phyloP scores from a whole-genome alignment of 768 basidiomycete species.

The Lactifluus echinatus region DNA sequence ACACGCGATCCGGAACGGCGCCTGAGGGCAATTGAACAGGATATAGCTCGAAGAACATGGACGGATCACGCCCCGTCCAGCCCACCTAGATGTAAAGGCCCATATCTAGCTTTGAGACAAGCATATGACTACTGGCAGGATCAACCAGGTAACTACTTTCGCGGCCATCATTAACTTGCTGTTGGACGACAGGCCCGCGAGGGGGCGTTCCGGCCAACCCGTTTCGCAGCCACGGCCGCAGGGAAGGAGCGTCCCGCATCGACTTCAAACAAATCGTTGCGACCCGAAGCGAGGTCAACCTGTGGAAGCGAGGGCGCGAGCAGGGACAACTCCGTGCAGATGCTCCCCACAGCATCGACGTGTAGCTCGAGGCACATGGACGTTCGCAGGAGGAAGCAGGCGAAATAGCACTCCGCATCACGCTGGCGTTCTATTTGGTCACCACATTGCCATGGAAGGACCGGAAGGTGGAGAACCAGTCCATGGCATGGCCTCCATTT shows the following conservation, averaged over 20 bases:
- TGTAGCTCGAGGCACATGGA: not conserved
- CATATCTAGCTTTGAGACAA: too few relatives aligned
- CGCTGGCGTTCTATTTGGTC: too few relatives aligned
- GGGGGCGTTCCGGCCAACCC: constrained; percentile 5
- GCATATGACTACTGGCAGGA: too few relatives aligned
- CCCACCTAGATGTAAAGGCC: not conserved
- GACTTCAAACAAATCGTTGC: not conserved
- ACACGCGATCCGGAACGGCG: not conserved
- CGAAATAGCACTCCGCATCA: not conserved
- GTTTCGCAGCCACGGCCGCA: constrained; percentile 3
- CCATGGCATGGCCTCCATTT: too few relatives aligned
- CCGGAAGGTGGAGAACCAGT: too few relatives aligned
- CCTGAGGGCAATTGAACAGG: not conserved
- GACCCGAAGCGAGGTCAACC: not conserved
- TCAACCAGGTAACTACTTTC: too few relatives aligned
- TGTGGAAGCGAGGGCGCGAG: not conserved
- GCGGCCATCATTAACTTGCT: too few relatives aligned
- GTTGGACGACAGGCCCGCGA: not conserved
- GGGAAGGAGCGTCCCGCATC: not conserved
- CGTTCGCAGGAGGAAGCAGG: not conserved
- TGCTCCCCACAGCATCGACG: not conserved
- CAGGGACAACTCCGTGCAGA: not conserved
- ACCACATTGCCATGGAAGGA: too few relatives aligned
- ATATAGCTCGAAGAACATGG: constrained; percentile 3
- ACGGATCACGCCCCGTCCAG: not conserved